phyloP scores from a whole-genome alignment of 2,329 filamentous ascomycete species.

The Diatrype stigma region DNA sequence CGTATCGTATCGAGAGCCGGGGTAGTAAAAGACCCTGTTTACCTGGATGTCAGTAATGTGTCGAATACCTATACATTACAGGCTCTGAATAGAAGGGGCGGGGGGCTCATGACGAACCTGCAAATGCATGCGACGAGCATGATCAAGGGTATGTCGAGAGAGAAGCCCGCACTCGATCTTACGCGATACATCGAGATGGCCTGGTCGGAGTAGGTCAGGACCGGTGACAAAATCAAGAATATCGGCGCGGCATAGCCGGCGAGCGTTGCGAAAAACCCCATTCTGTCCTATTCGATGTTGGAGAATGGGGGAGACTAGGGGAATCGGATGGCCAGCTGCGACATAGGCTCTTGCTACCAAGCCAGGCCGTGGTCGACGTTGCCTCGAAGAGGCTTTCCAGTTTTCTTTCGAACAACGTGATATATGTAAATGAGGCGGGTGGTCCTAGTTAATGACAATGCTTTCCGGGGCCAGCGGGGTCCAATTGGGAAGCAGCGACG shows the following conservation, averaged over 20 bases:
- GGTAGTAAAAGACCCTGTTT: conserved; percentile 64
- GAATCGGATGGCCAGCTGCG: background rate
- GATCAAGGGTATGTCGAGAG: conserved; percentile 66
- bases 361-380: no score
- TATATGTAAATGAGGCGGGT: background rate
- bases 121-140: conserved; percentile 67
- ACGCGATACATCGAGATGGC: conserved; percentile 60
- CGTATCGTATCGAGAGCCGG: conserved; percentile 60
- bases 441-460: background rate
- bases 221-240: conserved; percentile 60
- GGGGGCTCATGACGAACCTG: conserved; percentile 39
- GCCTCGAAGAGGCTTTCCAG: no score
- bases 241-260: conserved; percentile 57
- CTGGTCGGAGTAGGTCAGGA: conserved; percentile 64
- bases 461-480: background rate
- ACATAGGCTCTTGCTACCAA: no score
- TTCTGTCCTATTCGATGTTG: conserved; percentile 11
- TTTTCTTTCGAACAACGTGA: background rate
- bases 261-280: conserved; percentile 43
- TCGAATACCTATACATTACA: background rate
- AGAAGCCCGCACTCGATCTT: conserved; percentile 64
- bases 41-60: conserved; percentile 5
- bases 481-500: background rate
- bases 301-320: background rate
- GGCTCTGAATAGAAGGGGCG: background rate